Evolutionary conservation across 2,329 filamentous ascomycete species (phyloP).

Genomic region (Lachnellula occidentalis): DNA sequence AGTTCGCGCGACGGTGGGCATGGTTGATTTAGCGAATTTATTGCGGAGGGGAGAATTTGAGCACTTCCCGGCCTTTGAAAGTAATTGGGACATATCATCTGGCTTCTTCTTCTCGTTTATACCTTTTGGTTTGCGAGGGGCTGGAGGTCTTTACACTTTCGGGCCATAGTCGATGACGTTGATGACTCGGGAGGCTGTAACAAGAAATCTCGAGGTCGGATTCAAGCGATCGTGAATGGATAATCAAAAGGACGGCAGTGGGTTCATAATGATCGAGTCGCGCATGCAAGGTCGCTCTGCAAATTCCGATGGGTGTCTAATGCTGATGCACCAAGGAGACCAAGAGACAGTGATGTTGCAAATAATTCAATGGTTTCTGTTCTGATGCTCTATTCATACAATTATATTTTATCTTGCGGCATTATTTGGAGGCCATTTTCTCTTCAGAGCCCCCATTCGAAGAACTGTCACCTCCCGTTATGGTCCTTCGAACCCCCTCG

Average conservation of each 20-base stretch:
- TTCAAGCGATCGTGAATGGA: neutral
- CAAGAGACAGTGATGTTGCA: no score
- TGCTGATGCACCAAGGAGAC: no score
- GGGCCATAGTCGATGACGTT: neutral
- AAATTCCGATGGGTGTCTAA: no score
- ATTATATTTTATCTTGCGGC: no score
- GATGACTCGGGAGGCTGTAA: neutral
- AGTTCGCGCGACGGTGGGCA: conserved; percentile 7
- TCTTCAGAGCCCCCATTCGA: conserved; percentile 3
- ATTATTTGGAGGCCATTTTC: neutral
- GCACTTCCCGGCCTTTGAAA: neutral
- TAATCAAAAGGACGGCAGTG: neutral
- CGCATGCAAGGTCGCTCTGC: no score
- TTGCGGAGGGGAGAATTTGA: neutral
- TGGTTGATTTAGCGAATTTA: conserved; percentile 6
- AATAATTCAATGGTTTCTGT: no score
- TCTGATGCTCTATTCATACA: neutral
- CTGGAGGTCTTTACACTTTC: no score
- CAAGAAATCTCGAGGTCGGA: neutral
- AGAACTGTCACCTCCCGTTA: conserved; percentile 12
- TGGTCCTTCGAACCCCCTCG: conserved; percentile 14
- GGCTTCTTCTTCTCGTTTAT: neutral
- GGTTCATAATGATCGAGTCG: no score
- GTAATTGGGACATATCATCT: neutral
- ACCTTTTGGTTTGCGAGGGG: no score